These are phyloP conservation scores for Aspergillus sp. DNA, from an alignment of 2,329 filamentous ascomycete species.

Conservation along the genomic window DNA sequence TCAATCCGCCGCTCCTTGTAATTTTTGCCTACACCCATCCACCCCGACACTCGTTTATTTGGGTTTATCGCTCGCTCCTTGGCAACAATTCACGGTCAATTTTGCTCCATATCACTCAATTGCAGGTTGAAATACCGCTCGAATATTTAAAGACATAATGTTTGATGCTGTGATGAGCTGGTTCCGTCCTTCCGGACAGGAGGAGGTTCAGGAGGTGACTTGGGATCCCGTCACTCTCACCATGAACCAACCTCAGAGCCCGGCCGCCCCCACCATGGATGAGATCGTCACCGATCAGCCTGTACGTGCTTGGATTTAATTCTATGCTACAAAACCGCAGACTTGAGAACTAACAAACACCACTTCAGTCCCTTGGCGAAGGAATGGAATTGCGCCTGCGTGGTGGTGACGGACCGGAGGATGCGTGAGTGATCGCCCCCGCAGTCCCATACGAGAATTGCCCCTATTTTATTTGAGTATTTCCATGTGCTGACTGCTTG, in stretches of 20 bases:
- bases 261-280: neutral
- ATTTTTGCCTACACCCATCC: neutral
- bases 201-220: neutral
- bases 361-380: neutral
- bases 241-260: conserved; percentile 9
- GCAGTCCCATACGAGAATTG: neutral
- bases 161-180: conserved; percentile 5
- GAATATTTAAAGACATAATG: neutral
- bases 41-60: neutral
- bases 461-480: neutral
- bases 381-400: conserved; percentile 8
- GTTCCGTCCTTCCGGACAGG: neutral
- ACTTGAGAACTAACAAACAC: neutral
- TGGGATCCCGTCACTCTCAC: conserved; percentile 10
- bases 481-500: neutral
- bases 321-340: neutral
- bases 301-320: neutral
- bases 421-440: conserved; percentile 3
- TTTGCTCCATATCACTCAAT: too few species aligned
- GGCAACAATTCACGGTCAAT: neutral
- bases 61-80: neutral
- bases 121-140: neutral
- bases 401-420: conserved; percentile 10
- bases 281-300: conserved; percentile 5
- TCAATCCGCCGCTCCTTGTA: neutral